Evolutionary conservation across 2,329 filamentous ascomycete genomes (phyloP), one percentile per base, ranked within the genome.

Genomic region (Monosporascus sp.): DNA sequence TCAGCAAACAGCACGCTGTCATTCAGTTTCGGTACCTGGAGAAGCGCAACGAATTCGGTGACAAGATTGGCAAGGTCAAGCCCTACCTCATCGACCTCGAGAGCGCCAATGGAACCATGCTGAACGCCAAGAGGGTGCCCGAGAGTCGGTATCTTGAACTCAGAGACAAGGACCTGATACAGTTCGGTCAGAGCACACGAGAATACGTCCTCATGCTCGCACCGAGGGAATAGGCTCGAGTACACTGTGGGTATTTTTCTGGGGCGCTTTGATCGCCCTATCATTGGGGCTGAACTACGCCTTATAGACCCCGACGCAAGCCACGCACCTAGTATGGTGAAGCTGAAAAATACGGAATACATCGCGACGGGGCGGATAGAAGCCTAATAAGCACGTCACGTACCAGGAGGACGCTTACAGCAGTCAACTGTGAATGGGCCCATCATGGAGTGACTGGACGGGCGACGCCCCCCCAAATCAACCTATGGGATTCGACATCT

Each of bases 191-290:
- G 55, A 96, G 90, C 67, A 88, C 89, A 54, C 83, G 91, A 63
- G 94, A 99, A 72, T 99, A 97, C 70, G 90, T 99, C n/a, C 70
- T 97, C 55, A 94, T 97, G 89, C 79, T 97, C 54, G 79, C 81
- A 37, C 78, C 79, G 3, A 72, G 71, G 48, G 69, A 73, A 46
- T 80, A 60, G 66, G 47, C 2, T n/a, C 6, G 25, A 5, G 27
- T 18, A 9, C n/a, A 25, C 25, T 4, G 3, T 41, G 2, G 7
- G 3, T n/a, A 8, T 15, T 11, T 27, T 18, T 22, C 37, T 18
- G 38, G 6, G 17, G 6, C 9, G 31, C 31, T 35, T 35, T 14
- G 31, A 35, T 14, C 3, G 17, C 7, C 15, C 17, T 18, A 6
- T 41, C 9, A 20, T 6, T 41, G 38, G 18, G 38, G 38, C 38